phyloP scores from a whole-genome alignment of 805 yeast species.

The Brettanomyces naardenensis region DNA sequence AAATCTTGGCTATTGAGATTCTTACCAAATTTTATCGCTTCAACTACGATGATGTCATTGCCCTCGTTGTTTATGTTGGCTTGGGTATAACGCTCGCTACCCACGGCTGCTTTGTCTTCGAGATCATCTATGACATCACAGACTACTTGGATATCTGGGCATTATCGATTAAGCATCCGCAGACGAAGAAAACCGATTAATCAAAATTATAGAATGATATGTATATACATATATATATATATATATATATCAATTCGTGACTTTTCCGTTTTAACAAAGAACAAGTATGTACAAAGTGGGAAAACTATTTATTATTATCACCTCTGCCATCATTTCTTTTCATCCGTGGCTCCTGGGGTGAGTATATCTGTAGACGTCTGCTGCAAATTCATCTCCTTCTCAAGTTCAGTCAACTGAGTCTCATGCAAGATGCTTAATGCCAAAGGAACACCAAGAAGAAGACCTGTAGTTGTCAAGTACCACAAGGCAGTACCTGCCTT shows the following conservation, averaged over 20 bases:
- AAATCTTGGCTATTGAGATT: constrained; percentile 31
- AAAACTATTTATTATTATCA: no score
- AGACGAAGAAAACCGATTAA: constrained; percentile 7
- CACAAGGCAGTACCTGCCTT: constrained; percentile 75
- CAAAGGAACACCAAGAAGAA: constrained; percentile 88
- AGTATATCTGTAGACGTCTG: constrained; percentile 62
- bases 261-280: background rate
- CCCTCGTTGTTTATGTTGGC: constrained; percentile 56
- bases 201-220: background rate
- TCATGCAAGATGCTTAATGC: constrained; percentile 85
- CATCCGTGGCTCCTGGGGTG: constrained; percentile 57
- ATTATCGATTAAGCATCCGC: constrained; percentile 73
- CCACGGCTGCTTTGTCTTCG: constrained; percentile 65
- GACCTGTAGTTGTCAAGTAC: constrained; percentile 75
- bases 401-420: constrained; percentile 90
- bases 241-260: no score
- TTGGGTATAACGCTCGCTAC: constrained; percentile 59
- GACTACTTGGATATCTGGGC: constrained; percentile 79
- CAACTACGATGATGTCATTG: constrained; percentile 34
- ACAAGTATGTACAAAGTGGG: background rate
- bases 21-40: constrained; percentile 31
- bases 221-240: background rate
- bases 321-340: constrained; percentile 8
- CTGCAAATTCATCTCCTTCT: constrained; percentile 80
- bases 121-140: constrained; percentile 74